phyloP scores from a whole-genome alignment of 2,329 filamentous ascomycete genomes.

The Pseudocercospora fijiensis region DNA sequence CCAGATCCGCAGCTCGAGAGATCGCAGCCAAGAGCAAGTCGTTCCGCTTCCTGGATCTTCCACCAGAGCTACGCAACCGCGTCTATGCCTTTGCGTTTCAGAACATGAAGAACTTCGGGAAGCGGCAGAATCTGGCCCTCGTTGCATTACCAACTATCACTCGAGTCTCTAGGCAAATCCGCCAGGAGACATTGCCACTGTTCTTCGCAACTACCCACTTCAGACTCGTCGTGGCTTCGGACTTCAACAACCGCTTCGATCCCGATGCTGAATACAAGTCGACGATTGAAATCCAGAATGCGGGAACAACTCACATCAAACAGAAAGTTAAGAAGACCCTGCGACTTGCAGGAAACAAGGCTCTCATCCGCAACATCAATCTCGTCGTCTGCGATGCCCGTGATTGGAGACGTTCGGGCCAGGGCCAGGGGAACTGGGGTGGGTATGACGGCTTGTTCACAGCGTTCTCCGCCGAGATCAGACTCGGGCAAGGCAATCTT shows the following conservation, averaged over 20 bases:
- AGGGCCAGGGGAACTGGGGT: too few species aligned
- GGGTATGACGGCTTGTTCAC: too few species aligned
- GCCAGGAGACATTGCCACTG: neutral
- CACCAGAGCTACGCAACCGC: neutral
- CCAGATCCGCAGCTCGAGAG: neutral
- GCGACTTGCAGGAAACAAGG: neutral
- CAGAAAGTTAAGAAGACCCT: neutral
- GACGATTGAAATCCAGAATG: neutral
- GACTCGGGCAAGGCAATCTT: neutral
- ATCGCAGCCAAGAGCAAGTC: neutral
- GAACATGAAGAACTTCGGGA: neutral
- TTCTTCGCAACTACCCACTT: neutral
- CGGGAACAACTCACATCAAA: neutral
- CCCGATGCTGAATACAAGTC: neutral
- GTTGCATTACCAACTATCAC: neutral
- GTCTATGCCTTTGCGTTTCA: neutral
- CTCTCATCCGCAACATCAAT: neutral
- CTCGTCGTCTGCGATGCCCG: neutral
- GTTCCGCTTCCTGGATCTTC: neutral
- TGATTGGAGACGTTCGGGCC: neutral
- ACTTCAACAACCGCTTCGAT: neutral
- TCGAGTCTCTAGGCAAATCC: neutral
- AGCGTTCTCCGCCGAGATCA: neutral
- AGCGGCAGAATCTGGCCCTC: neutral
- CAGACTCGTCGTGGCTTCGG: neutral